Evolutionary conservation across 805 yeast species (phyloP).

Genomic region (Blastobotrys muscicola): DNA sequence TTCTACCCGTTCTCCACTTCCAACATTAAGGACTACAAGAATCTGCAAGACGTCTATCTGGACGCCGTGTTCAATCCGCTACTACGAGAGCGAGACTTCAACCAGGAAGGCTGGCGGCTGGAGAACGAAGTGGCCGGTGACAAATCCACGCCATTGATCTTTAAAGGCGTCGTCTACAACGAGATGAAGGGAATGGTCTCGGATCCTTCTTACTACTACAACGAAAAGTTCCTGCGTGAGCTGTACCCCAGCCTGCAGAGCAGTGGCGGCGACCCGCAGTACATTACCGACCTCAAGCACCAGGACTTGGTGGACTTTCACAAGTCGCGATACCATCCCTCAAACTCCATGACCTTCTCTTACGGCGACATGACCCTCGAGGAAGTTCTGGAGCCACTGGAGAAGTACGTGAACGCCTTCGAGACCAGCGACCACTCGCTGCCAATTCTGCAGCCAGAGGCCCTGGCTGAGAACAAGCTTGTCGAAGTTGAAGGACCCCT

Average conservation of each 20-base stretch:
- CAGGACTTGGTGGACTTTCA: conserved; percentile 76
- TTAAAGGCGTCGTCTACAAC: conserved; percentile 94
- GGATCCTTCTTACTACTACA: conserved; percentile 74
- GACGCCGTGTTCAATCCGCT: conserved; percentile 82
- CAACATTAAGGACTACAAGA: conserved; percentile 67
- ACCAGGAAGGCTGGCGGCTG: conserved; percentile 96
- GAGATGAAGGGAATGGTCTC: conserved; percentile 98
- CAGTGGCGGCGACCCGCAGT: conserved; percentile 89
- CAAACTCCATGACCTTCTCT: conserved; percentile 77
- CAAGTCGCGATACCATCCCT: conserved; percentile 70
- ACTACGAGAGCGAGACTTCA: conserved; percentile 68
- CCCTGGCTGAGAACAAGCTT: conserved; percentile 27
- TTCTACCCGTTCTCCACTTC: conserved; percentile 96
- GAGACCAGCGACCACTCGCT: conserved; percentile 9
- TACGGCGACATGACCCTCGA: conserved; percentile 70
- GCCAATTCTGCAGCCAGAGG: conserved; percentile 36
- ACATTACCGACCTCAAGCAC: conserved; percentile 65
- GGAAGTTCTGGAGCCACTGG: conserved; percentile 48
- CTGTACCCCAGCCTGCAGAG: conserved; percentile 79
- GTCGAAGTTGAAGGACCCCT: conserved; percentile 59
- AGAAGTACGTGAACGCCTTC: conserved; percentile 36
- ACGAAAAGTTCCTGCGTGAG: conserved; percentile 73
- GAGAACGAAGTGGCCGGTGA: conserved; percentile 62
- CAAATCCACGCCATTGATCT: conserved; percentile 47
- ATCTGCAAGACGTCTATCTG: conserved; percentile 77